Percentiles rank a stretch among this genome's conserved stretches.
These are phyloP conservation scores for Calonectria pseudoturangicola DNA, from an alignment of 2,329 filamentous ascomycete genomes.

Conservation along the genomic window DNA sequence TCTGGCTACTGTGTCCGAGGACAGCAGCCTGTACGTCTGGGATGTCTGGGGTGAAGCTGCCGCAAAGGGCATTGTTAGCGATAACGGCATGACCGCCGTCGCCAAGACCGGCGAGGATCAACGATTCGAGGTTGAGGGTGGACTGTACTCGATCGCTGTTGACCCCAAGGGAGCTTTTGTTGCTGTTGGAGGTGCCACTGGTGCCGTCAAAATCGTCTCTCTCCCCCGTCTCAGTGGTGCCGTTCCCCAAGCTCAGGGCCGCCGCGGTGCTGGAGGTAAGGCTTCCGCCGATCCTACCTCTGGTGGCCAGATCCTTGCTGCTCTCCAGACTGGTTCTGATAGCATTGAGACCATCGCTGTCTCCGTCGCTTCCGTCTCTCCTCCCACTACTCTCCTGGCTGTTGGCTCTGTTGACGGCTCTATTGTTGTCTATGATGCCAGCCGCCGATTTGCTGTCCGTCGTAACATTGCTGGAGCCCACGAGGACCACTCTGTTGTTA, in stretches of 20 bases:
- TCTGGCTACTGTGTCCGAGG: constrained; percentile 91
- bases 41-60: constrained; percentile 90
- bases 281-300: constrained; percentile 61
- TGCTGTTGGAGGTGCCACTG: constrained; percentile 91
- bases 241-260: constrained; percentile 50
- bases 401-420: constrained; percentile 83
- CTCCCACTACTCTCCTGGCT: constrained; percentile 74
- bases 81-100: constrained; percentile 80
- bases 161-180: constrained; percentile 87
- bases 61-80: constrained; percentile 69
- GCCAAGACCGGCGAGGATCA: constrained; percentile 88
- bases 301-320: constrained; percentile 82
- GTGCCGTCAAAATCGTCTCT: constrained; percentile 88
- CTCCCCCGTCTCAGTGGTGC: constrained; percentile 78
- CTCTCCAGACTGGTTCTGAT: constrained; percentile 84
- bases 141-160: constrained; percentile 90
- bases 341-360: constrained; percentile 87
- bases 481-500: constrained; percentile 92
- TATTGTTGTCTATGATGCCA: constrained; percentile 91
- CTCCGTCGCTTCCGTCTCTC: constrained; percentile 60
- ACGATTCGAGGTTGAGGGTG: constrained; percentile 93
- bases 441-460: constrained; percentile 90
- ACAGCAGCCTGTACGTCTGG: constrained; percentile 92
- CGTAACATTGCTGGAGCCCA: constrained; percentile 88
- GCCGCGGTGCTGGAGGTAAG: constrained; percentile 57